Conservation (phyloP, 352 stramenopile species). For the Phytophthora chlamydospora region DNA sequence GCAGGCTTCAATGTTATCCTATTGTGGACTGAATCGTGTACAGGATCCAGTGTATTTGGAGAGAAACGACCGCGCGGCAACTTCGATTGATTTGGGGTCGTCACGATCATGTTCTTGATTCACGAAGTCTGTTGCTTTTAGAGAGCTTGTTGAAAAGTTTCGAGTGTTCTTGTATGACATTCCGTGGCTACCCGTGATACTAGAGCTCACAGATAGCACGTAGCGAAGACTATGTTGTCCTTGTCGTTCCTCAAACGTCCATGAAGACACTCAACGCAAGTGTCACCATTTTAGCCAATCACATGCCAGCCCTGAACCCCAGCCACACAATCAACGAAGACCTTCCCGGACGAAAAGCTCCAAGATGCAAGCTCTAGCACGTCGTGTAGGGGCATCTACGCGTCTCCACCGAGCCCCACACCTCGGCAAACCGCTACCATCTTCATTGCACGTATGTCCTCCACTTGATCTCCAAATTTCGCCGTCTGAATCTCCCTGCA, state of each 20-base stretch:
- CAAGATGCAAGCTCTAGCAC: conserved; percentile 23
- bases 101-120: too few species aligned
- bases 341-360: not conserved
- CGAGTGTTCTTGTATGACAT: too few species aligned
- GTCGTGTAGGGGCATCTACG: conserved; percentile 3
- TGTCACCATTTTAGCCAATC: conserved; percentile 17
- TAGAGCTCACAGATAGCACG: too few species aligned
- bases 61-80: too few species aligned
- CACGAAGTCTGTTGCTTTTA: too few species aligned
- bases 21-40: too few species aligned
- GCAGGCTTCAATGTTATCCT: not conserved
- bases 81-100: too few species aligned
- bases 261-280: too few species aligned
- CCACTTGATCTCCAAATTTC: not conserved
- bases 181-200: too few species aligned
- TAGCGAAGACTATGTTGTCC: too few species aligned
- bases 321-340: conserved; percentile 16
- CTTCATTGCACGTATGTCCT: conserved; percentile 20
- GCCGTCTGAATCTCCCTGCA: not conserved
- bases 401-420: conserved; percentile 5
- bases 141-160: too few species aligned
- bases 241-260: not conserved
- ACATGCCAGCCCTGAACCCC: not conserved
- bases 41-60: too few species aligned
- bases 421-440: conserved; percentile 1